Evolutionary conservation across 805 yeast species (phyloP).

Genomic region (Suhomyces sp.): DNA sequence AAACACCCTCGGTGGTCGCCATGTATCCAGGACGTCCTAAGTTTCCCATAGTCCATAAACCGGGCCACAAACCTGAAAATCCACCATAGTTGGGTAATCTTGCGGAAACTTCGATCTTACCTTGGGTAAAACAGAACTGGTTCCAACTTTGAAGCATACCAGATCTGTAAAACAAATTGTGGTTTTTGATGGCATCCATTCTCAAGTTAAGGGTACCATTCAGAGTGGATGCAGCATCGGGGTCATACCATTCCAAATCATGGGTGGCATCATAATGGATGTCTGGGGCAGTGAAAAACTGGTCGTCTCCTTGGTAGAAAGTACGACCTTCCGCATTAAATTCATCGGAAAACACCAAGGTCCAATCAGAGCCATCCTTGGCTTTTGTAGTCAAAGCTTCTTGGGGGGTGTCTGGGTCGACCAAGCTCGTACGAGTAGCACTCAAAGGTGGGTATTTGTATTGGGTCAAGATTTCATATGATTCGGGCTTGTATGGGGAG

Average conservation of each 20-base stretch:
- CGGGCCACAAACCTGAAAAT: constrained; percentile 91
- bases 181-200: constrained; percentile 82
- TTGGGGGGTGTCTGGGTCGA: constrained; percentile 73
- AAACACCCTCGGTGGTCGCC: constrained; percentile 86
- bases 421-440: constrained; percentile 58
- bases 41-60: constrained; percentile 93
- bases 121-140: constrained; percentile 84
- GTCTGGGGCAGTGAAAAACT: constrained; percentile 84
- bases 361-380: constrained; percentile 65
- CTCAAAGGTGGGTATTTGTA: constrained; percentile 58
- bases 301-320: constrained; percentile 88
- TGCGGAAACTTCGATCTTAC: constrained; percentile 72
- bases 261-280: constrained; percentile 81
- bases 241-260: constrained; percentile 94
- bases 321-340: constrained; percentile 88
- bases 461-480: constrained; percentile 49
- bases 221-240: constrained; percentile 79
- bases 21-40: constrained; percentile 88
- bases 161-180: constrained; percentile 76
- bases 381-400: constrained; percentile 50
- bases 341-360: constrained; percentile 85
- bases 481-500: constrained; percentile 19
- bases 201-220: constrained; percentile 69
- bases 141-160: constrained; percentile 96
- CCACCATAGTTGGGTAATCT: constrained; percentile 77